Conservation (phyloP, 441 rosid genomes). For the Gossypium schwendimanii region DNA sequence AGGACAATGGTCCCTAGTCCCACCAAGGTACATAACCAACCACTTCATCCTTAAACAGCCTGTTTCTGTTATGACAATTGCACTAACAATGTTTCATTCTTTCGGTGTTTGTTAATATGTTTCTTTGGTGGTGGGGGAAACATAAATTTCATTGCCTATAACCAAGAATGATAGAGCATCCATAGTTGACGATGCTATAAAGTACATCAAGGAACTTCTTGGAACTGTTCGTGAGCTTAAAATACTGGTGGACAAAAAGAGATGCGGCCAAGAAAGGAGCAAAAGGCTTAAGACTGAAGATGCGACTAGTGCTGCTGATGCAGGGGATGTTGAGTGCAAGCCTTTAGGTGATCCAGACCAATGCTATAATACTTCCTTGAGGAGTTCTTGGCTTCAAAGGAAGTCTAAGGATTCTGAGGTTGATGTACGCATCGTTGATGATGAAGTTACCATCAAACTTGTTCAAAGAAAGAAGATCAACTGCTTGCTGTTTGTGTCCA, state of each 20-base stretch:
- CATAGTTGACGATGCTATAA: conserved; percentile 70
- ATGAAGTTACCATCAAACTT: conserved; percentile 83
- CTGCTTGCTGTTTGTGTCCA: conserved; percentile 67
- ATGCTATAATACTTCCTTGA: conserved; percentile 41
- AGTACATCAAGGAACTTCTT: conserved; percentile 69
- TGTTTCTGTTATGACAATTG: neutral
- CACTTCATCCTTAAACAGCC: neutral
- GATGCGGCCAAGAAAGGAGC: conserved; percentile 49
- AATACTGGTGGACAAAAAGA: conserved; percentile 63
- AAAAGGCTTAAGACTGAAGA: conserved; percentile 50
- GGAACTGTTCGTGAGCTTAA: conserved; percentile 66
- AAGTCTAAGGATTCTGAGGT: conserved; percentile 73
- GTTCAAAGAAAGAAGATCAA: conserved; percentile 75
- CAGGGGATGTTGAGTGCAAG: conserved; percentile 41
- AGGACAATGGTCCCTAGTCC: conserved; percentile 65
- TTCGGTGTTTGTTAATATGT: neutral
- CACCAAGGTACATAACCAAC: conserved; percentile 43
- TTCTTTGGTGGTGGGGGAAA: conserved; percentile 3
- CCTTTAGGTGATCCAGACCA: conserved; percentile 35
- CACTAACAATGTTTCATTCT: neutral
- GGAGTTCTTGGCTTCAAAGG: conserved; percentile 85
- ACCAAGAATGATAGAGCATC: conserved; percentile 75
- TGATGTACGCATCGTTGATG: conserved; percentile 78
- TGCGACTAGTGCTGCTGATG: conserved; percentile 16
- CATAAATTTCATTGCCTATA: neutral